These are phyloP conservation scores for Suillus subaureus DNA, from an alignment of 768 basidiomycete species.

Conservation along the genomic window DNA sequence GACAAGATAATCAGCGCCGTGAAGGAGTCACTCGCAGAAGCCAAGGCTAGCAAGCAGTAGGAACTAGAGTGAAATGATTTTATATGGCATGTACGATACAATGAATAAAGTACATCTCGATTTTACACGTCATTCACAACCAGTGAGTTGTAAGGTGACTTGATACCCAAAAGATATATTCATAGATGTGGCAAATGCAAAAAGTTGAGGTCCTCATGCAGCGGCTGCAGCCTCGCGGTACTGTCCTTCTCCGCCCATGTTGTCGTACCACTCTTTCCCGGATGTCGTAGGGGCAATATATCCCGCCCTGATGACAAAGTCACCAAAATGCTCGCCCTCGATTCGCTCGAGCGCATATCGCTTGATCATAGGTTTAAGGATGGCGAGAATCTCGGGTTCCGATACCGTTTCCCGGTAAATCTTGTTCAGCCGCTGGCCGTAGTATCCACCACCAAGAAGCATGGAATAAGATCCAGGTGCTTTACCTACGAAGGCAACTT, in stretches of 20 bases:
- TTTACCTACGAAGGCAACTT: constrained; percentile 96
- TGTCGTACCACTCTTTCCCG: constrained; percentile 87
- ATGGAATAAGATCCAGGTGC: constrained; percentile 91
- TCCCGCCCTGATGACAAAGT: constrained; percentile 90
- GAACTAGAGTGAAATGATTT: neutral
- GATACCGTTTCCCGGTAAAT: constrained; percentile 91
- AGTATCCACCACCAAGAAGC: constrained; percentile 95
- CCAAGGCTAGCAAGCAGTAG: constrained; percentile 20
- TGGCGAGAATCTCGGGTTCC: constrained; percentile 89
- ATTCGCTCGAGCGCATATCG: constrained; percentile 84
- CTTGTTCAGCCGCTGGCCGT: constrained; percentile 94
- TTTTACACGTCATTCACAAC: neutral
- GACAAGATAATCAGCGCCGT: constrained; percentile 70
- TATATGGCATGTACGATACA: neutral
- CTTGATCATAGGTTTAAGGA: constrained; percentile 93
- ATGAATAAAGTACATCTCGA: neutral
- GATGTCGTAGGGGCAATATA: constrained; percentile 86
- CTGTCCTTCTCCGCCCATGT: constrained; percentile 77
- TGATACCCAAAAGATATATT: neutral
- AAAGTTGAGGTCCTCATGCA: neutral
- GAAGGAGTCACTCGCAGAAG: constrained; percentile 53
- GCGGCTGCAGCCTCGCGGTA: constrained; percentile 38
- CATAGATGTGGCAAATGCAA: neutral
- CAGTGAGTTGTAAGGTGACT: neutral
- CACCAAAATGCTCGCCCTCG: constrained; percentile 92